These are phyloP conservation scores for Phytophthora litchii DNA, from an alignment of 352 stramenopile genomes.

Conservation along the genomic window DNA sequence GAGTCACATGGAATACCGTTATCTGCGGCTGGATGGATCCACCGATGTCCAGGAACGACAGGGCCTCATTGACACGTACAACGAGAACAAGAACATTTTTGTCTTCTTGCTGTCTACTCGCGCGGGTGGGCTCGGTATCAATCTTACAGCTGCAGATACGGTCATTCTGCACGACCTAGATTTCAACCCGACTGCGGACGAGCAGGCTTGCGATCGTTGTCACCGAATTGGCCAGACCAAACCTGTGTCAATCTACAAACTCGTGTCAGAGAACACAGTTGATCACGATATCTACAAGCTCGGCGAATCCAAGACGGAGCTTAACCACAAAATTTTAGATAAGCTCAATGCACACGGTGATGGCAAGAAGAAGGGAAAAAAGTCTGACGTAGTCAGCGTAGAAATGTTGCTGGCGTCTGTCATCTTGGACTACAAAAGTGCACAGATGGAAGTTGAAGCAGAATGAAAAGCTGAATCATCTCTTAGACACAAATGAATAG, in stretches of 20 bases:
- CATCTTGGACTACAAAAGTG: constrained; percentile 78
- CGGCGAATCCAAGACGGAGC: constrained; percentile 82
- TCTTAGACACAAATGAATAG: constrained; percentile 6
- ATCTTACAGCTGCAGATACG: constrained; percentile 93
- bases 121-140: constrained; percentile 98
- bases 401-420: constrained; percentile 85
- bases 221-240: constrained; percentile 92
- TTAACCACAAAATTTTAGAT: constrained; percentile 86
- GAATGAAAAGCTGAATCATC: constrained; percentile 14
- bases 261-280: constrained; percentile 91
- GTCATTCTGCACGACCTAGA: constrained; percentile 90
- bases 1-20: constrained; percentile 74
- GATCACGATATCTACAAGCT: constrained; percentile 93
- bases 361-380: constrained; percentile 33
- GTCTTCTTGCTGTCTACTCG: constrained; percentile 97
- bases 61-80: constrained; percentile 85
- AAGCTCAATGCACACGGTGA: constrained; percentile 74
- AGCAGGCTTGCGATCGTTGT: constrained; percentile 90
- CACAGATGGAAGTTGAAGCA: constrained; percentile 31
- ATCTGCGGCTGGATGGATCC: constrained; percentile 80
- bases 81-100: constrained; percentile 93
- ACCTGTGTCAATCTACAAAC: constrained; percentile 92
- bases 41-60: constrained; percentile 80
- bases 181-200: constrained; percentile 87
- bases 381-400: constrained; percentile 56